Evolutionary conservation across 768 basidiomycete genomes (phyloP), one percentile per base, ranked within the genome.

Genomic region (Strobilomyces dryophilus): DNA sequence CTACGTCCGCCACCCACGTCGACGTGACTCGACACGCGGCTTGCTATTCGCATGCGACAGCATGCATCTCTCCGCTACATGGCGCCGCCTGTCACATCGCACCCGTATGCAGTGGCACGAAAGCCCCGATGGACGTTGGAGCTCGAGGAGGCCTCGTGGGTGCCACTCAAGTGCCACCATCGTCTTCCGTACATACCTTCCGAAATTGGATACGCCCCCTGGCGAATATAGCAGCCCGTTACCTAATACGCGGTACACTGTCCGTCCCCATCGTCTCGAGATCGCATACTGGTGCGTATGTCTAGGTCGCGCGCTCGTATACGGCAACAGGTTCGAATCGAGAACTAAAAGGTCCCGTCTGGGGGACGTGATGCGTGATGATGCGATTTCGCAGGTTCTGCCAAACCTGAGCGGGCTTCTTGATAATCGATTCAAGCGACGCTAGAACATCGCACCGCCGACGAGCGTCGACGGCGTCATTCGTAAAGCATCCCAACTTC

Each of bases 1-100:
- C 35, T 29, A 31, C 35, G 20, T 26, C 40, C 24, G 45, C 3
- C 53, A 39, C 45, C 43, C 46, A 53, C 39, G 55, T 61, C 43
- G 46, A 53, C 39, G 55, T 61, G 49, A 53, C 5, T 18, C 5
- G 45, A 27, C 49, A 29, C 18, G 50, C 9, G 54, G 26, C 46
- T 26, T 18, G 35, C 37, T 36, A 36, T 27, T 35, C 14, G 31
- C 52, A 43, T 55, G 29, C 41, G n/a, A n/a, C 45, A 41, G 15
- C 9, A 36, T 35, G 52, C 20, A 18, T 39, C 17, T 41, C 31
- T n/a, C 48, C 35, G 55, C 35, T 34, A 31, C 8, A 27, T 34
- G 44, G 46, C 29, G 35, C 21, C 42, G 20, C 21, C 52, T 55
- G 34, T 48, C 14, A 36, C 29, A 45, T 24, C 35, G 32, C 26